A percentile compares a stretch with the other conserved stretches of the same genome.
Evolutionary conservation across 106 monocot genomes (phyloP).

Genomic region (Dioscorea alata): DNA sequence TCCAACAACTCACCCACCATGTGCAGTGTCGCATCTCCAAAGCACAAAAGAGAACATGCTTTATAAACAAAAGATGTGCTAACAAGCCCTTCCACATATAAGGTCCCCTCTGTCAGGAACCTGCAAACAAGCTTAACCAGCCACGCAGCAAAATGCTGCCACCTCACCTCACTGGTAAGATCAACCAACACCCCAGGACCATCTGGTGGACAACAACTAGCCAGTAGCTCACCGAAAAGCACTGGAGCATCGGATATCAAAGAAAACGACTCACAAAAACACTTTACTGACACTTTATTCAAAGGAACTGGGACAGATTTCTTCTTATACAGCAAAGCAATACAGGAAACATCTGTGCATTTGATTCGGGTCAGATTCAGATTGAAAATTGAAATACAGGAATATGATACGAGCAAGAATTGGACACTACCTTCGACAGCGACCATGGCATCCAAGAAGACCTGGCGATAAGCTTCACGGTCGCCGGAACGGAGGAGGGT

Average conservation of each 20-base stretch:
- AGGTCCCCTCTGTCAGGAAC: slow-evolving; percentile 85
- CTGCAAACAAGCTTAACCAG: slow-evolving; percentile 69
- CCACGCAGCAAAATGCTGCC: slow-evolving; percentile 73
- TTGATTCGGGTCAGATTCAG: background rate
- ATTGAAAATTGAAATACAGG: background rate
- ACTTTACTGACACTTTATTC: slow-evolving; percentile 45
- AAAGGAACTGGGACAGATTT: slow-evolving; percentile 10
- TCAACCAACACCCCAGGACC: slow-evolving; percentile 69
- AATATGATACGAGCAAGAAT: background rate
- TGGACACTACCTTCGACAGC: slow-evolving; percentile 51
- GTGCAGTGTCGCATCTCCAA: slow-evolving; percentile 63
- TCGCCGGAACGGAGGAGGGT: slow-evolving; percentile 75
- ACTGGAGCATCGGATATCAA: slow-evolving; percentile 27
- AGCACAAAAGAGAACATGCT: slow-evolving; percentile 53
- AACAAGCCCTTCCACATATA: slow-evolving; percentile 77
- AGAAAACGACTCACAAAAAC: slow-evolving; percentile 58
- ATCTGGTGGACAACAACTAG: slow-evolving; percentile 43
- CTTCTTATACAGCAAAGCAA: slow-evolving; percentile 27
- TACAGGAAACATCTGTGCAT: slow-evolving; percentile 55
- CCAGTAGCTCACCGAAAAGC: slow-evolving; percentile 65
- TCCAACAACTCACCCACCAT: slow-evolving; percentile 42
- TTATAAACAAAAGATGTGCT: slow-evolving; percentile 43
- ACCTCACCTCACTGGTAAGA: slow-evolving; percentile 47
- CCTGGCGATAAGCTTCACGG: slow-evolving; percentile 68
- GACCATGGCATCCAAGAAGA: slow-evolving; percentile 72